A percentile compares a stretch with the other conserved stretches of the same genome.
phyloP scores from a whole-genome alignment of 768 basidiomycete species.

The Rhodotorula paludigena region DNA sequence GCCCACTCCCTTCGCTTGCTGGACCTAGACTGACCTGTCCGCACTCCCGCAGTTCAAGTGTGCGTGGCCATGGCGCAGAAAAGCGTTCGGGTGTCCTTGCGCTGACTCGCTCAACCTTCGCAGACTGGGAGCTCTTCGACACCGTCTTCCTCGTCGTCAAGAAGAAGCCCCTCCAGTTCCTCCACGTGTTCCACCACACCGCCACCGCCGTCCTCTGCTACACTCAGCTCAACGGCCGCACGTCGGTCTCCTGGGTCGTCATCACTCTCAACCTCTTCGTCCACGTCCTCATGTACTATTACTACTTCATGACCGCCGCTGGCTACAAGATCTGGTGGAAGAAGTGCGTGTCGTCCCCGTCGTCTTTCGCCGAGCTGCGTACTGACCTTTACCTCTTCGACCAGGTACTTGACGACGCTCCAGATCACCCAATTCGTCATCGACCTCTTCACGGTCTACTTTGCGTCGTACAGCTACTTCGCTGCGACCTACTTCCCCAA shows the following conservation, averaged over 20 bases:
- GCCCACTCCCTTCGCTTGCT: not conserved
- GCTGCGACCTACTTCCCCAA: conserved; percentile 55
- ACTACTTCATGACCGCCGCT: conserved; percentile 91
- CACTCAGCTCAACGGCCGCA: conserved; percentile 87
- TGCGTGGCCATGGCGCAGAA: too few species aligned
- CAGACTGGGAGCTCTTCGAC: conserved; percentile 81
- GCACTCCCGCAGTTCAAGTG: conserved; percentile 28
- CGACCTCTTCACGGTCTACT: conserved; percentile 85
- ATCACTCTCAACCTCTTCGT: conserved; percentile 85
- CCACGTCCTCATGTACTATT: conserved; percentile 98
- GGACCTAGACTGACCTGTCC: not conserved
- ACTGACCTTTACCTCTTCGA: conserved; percentile 79
- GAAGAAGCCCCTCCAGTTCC: conserved; percentile 89
- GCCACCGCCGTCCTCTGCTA: conserved; percentile 94
- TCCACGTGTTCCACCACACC: conserved; percentile 99
- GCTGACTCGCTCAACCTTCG: not conserved
- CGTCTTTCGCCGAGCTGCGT: not conserved
- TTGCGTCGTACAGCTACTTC: conserved; percentile 92
- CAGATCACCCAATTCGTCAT: conserved; percentile 95
- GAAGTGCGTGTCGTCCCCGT: conserved; percentile 51
- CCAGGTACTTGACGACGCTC: conserved; percentile 92
- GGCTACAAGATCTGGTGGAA: conserved; percentile 99
- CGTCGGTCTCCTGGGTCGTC: conserved; percentile 94
- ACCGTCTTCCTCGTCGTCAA: conserved; percentile 95
- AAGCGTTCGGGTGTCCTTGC: too few species aligned